Percentiles rank a stretch among this genome's conserved stretches.
phyloP scores from a whole-genome alignment of 352 stramenopile genomes.

The Phytophthora pinifolia region DNA sequence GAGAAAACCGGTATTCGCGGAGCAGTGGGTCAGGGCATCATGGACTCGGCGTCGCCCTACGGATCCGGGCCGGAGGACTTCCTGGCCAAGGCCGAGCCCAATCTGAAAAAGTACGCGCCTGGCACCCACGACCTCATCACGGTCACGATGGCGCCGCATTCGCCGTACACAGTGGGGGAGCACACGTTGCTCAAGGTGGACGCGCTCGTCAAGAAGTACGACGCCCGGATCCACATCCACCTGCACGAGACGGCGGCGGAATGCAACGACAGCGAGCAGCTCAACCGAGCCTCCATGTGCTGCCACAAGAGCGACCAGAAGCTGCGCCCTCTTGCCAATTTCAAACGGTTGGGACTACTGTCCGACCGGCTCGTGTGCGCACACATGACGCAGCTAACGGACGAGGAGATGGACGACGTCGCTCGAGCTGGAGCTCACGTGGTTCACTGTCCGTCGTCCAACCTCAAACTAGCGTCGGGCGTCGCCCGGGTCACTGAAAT shows the following conservation, averaged over 20 bases:
- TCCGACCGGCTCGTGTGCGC: conserved; percentile 57
- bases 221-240: conserved; percentile 75
- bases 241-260: conserved; percentile 81
- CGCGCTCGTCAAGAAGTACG: conserved; percentile 35
- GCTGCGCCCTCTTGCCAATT: conserved; percentile 67
- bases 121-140: conserved; percentile 43
- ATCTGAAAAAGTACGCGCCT: conserved; percentile 53
- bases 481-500: conserved; percentile 73
- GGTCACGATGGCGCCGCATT: conserved; percentile 65
- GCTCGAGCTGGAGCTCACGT: conserved; percentile 51
- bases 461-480: conserved; percentile 84
- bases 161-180: conserved; percentile 81
- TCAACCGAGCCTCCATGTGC: conserved; percentile 55
- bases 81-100: conserved; percentile 55
- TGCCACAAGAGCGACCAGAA: conserved; percentile 73
- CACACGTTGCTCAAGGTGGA: conserved; percentile 42
- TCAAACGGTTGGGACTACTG: conserved; percentile 67
- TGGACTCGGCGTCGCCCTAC: conserved; percentile 70
- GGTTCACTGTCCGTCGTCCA: conserved; percentile 86
- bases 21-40: conserved; percentile 54
- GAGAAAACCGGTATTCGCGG: conserved; percentile 63
- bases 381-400: conserved; percentile 80
- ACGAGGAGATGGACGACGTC: conserved; percentile 74
- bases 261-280: conserved; percentile 65
- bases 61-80: conserved; percentile 53